Conservation (phyloP, 2,329 filamentous ascomycete species). For the Diaporthe ilicicola region DNA sequence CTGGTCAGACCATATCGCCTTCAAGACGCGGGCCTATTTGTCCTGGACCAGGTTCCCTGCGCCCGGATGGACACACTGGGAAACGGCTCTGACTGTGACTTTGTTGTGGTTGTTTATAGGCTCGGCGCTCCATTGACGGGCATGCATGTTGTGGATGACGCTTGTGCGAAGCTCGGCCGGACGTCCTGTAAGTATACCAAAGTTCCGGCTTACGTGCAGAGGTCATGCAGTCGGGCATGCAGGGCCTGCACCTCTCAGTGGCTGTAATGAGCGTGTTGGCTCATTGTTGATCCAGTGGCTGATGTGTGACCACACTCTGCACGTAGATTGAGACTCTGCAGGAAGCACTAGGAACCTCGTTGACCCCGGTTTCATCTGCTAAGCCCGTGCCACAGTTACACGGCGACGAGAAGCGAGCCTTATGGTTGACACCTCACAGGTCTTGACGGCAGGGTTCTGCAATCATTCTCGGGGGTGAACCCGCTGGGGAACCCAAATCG, state of each 20-base stretch:
- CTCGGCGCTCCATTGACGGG: slow-evolving; percentile 28
- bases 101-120: background rate
- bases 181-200: slow-evolving; percentile 18
- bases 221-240: slow-evolving; percentile 25
- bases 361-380: slow-evolving; percentile 18
- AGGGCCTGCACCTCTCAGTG: slow-evolving; percentile 27
- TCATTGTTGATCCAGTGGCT: slow-evolving; percentile 10
- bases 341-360: background rate
- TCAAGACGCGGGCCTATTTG: background rate
- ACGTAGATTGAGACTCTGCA: background rate
- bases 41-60: background rate
- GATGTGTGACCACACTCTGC: background rate
- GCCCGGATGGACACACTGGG: background rate
- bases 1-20: slow-evolving; percentile 1
- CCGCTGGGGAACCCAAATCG: slow-evolving; percentile 21
- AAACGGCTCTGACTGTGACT: background rate
- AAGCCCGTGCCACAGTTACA: slow-evolving; percentile 22
- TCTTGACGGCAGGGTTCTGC: slow-evolving; percentile 10
- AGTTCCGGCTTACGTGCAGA: slow-evolving; percentile 33
- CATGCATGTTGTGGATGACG: slow-evolving; percentile 27
- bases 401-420: slow-evolving; percentile 20
- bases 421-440: slow-evolving; percentile 6
- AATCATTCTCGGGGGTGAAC: slow-evolving; percentile 20
- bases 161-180: slow-evolving; percentile 29
- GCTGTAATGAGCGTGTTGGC: slow-evolving; percentile 1